phyloP scores from a whole-genome alignment of 2,329 filamentous ascomycete genomes.

The Cryphonectria japonica region DNA sequence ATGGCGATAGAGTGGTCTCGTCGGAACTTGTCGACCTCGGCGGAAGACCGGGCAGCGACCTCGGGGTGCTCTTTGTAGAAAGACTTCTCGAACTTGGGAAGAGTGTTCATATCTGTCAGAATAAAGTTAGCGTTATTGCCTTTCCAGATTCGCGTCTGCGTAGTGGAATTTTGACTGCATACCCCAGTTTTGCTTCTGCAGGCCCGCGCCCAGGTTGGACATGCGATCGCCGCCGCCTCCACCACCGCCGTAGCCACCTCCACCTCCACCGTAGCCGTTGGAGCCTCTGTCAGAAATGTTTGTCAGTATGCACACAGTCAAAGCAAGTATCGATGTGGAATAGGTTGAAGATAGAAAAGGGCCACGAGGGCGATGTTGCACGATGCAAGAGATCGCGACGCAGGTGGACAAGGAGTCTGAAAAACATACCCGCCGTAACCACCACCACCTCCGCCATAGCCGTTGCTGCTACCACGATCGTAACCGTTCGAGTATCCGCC shows the following conservation, averaged over 20 bases:
- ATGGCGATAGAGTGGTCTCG: slow-evolving; percentile 83
- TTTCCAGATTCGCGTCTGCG: slow-evolving; percentile 34
- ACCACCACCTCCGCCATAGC: slow-evolving; percentile 49
- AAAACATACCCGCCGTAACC: slow-evolving; percentile 39
- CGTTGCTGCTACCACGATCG: slow-evolving; percentile 50
- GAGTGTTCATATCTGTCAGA: slow-evolving; percentile 67
- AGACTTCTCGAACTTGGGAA: slow-evolving; percentile 98
- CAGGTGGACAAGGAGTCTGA: slow-evolving; percentile 32
- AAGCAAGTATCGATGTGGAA: neutral
- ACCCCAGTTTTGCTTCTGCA: slow-evolving; percentile 92
- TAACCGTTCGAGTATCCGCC: slow-evolving; percentile 54
- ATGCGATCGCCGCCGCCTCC: slow-evolving; percentile 86
- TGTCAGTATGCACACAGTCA: slow-evolving; percentile 42
- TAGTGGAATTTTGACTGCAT: slow-evolving; percentile 44
- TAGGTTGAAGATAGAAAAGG: neutral
- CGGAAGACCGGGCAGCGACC: slow-evolving; percentile 72
- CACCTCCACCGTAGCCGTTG: slow-evolving; percentile 54
- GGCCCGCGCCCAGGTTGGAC: slow-evolving; percentile 83
- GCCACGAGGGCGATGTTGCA: neutral
- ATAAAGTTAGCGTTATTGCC: slow-evolving; percentile 34
- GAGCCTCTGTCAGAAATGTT: slow-evolving; percentile 45
- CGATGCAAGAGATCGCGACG: neutral
- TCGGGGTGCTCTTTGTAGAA: slow-evolving; percentile 96
- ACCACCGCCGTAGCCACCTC: slow-evolving; percentile 43
- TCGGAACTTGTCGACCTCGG: slow-evolving; percentile 88